phyloP scores from a whole-genome alignment of 2,329 filamentous ascomycete genomes.

The Kalaharituber pfeilii region DNA sequence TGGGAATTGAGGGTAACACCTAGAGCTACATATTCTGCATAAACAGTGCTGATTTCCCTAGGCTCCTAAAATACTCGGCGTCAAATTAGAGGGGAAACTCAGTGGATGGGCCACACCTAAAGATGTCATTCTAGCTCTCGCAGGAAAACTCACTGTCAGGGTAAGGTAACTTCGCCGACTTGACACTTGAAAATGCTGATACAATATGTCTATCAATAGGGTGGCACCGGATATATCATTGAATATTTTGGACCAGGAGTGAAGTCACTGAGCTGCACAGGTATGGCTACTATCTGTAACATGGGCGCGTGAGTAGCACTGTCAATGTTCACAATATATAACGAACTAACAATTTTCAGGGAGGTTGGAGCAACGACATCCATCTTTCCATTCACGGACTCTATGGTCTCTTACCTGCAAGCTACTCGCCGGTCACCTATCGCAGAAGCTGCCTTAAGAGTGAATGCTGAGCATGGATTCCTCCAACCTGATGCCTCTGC shows the following conservation, averaged over 20 bases:
- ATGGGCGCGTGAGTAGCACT: constrained; percentile 45
- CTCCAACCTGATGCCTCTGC: constrained; percentile 65
- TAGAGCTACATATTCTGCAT: not conserved
- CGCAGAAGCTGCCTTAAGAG: constrained; percentile 47
- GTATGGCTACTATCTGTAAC: constrained; percentile 82
- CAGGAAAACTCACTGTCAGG: constrained; percentile 75
- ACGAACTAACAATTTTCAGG: constrained; percentile 1
- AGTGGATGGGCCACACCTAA: constrained; percentile 88
- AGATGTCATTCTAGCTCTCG: constrained; percentile 81
- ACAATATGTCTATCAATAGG: constrained; percentile 28
- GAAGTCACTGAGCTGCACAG: constrained; percentile 73
- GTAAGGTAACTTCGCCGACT: constrained; percentile 21
- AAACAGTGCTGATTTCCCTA: constrained; percentile 1
- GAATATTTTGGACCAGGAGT: constrained; percentile 89
- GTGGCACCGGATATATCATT: constrained; percentile 84
- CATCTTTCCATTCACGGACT: constrained; percentile 77
- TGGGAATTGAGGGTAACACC: constrained; percentile 63
- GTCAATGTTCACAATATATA: not conserved
- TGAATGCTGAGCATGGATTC: constrained; percentile 39
- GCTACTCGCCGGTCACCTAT: constrained; percentile 64
- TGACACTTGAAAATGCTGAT: constrained; percentile 18
- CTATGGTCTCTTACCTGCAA: constrained; percentile 68
- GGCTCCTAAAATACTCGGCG: constrained; percentile 77
- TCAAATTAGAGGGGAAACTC: constrained; percentile 65
- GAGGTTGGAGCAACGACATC: constrained; percentile 94